These are phyloP conservation scores for Pseudocercospora fuligena DNA, from an alignment of 2,329 filamentous ascomycete species.

Conservation along the genomic window DNA sequence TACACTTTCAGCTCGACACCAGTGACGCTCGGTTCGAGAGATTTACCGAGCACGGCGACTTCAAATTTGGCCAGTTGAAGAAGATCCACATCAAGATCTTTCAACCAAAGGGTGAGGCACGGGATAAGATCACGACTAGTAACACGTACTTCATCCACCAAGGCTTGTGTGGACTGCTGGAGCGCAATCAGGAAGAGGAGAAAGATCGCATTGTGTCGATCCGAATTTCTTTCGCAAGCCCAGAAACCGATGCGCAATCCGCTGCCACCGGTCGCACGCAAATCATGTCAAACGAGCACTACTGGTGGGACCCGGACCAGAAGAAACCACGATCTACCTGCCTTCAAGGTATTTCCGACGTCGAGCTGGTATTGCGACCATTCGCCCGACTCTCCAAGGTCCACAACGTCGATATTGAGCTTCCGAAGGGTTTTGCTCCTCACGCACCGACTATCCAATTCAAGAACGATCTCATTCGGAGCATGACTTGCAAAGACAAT, in stretches of 20 bases:
- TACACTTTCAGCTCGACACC: constrained; percentile 34
- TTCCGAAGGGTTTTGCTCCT: constrained; percentile 26
- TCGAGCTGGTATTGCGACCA: constrained; percentile 37
- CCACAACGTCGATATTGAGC: constrained; percentile 33
- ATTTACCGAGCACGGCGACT: constrained; percentile 33
- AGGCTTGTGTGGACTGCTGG: constrained; percentile 34
- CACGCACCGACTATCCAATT: constrained; percentile 29
- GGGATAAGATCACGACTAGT: constrained; percentile 28
- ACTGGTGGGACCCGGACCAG: constrained; percentile 34
- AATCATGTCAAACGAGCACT: constrained; percentile 24
- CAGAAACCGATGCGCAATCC: neutral
- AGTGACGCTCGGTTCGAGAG: constrained; percentile 35
- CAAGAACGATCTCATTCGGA: constrained; percentile 23
- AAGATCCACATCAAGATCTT: constrained; percentile 37
- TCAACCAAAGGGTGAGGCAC: constrained; percentile 22
- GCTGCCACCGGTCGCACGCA: constrained; percentile 3
- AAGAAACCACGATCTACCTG: constrained; percentile 30
- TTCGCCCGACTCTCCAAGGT: constrained; percentile 31
- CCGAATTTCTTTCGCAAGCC: constrained; percentile 32
- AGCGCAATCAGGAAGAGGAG: constrained; percentile 23
- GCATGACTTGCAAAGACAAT: constrained; percentile 25
- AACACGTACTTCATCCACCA: constrained; percentile 40
- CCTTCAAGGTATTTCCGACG: constrained; percentile 33
- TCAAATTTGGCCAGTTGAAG: constrained; percentile 37
- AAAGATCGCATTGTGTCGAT: constrained; percentile 31